Evolutionary conservation across 768 basidiomycete species (phyloP).

Genomic region (Amanita muscaria): DNA sequence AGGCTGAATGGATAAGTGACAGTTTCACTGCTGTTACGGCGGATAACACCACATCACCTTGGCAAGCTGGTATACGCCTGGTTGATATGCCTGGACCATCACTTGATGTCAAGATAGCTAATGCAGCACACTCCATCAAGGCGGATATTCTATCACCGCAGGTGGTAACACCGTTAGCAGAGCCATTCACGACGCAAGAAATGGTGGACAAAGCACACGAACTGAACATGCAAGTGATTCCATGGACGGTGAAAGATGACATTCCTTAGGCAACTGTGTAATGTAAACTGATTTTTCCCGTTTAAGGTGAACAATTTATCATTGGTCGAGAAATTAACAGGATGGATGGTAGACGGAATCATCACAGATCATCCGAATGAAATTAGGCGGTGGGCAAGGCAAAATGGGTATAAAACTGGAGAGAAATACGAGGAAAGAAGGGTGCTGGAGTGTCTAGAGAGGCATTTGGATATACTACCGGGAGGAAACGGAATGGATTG

Average conservation of each 20-base stretch:
- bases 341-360: constrained; percentile 62
- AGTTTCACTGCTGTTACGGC: constrained; percentile 30
- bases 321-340: constrained; percentile 49
- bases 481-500: constrained; percentile 35
- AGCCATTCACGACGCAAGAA: constrained; percentile 54
- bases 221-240: constrained; percentile 54
- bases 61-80: constrained; percentile 62
- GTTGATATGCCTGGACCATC: constrained; percentile 56
- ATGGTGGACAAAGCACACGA: constrained; percentile 65
- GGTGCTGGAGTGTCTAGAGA: constrained; percentile 44
- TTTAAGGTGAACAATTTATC: constrained; percentile 52
- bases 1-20: neutral
- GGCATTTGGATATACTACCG: no score
- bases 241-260: constrained; percentile 51
- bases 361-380: constrained; percentile 67
- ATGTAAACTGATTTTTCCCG: neutral
- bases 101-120: constrained; percentile 48
- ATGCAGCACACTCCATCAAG: constrained; percentile 56
- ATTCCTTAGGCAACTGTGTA: neutral
- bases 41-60: constrained; percentile 42
- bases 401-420: constrained; percentile 42
- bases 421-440: constrained; percentile 47
- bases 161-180: constrained; percentile 33
- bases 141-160: constrained; percentile 62
- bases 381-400: constrained; percentile 48